Evolutionary conservation across 2,329 filamentous ascomycete species (phyloP).

Genomic region (Monilinia aucupariae): DNA sequence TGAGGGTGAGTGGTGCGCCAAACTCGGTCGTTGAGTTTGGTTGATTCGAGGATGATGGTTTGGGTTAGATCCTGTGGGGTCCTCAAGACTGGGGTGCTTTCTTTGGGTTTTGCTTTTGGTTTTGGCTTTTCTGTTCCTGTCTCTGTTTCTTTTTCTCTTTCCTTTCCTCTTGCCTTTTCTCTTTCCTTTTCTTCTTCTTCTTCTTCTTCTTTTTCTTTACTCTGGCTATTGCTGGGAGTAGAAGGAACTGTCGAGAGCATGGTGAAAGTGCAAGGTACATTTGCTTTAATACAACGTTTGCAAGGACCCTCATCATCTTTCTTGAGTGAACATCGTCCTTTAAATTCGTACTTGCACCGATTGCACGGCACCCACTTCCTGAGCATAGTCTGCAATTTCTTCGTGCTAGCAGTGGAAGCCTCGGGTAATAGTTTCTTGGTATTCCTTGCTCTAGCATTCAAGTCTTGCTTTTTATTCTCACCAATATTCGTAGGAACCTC

Average conservation of each 20-base stretch:
- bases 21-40: not conserved
- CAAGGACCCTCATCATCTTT: slow-evolving; percentile 25
- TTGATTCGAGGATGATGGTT: slow-evolving; percentile 12
- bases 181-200: not conserved
- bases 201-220: not conserved
- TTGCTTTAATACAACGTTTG: slow-evolving; percentile 17
- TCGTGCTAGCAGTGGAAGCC: not conserved
- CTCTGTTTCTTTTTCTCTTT: not conserved
- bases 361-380: slow-evolving; percentile 23
- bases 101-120: not conserved
- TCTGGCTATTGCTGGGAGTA: not conserved
- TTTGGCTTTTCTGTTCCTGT: too few species aligned
- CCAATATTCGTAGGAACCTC: not conserved
- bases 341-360: slow-evolving; percentile 20
- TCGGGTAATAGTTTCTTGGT: not conserved
- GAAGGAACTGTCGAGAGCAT: not conserved
- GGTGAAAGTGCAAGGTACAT: slow-evolving; percentile 23
- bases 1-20: slow-evolving; percentile 4
- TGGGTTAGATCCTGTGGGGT: slow-evolving; percentile 3
- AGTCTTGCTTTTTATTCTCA: not conserved
- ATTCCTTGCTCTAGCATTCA: not conserved
- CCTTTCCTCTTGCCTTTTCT: not conserved
- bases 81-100: not conserved
- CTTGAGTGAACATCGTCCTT: slow-evolving; percentile 20
- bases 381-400: not conserved